Evolutionary conservation across 495 filamentous ascomycete species (phyloP), one percentile per base, ranked within the genome.

Genomic region (Bacidia rubella): DNA sequence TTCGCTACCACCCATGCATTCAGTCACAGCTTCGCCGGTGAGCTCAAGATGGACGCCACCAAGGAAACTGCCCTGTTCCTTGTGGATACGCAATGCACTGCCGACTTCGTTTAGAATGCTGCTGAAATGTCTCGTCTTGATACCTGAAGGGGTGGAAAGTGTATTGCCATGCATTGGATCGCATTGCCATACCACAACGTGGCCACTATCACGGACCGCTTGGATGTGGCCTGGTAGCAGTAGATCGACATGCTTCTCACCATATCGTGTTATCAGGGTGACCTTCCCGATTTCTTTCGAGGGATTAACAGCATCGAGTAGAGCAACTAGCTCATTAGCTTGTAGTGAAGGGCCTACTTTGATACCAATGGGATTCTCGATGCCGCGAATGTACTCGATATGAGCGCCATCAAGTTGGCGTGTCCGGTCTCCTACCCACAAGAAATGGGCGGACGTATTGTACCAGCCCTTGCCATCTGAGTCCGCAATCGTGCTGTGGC

Each of bases 371-470:
- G 92, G 92, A 66, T 98, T 98, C 59, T 85, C 81, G 57, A 98
- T 82, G 32, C 92, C 92, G 32, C 92, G 85, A 76, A 98, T 94
- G 73, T 87, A 98, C 70, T 98, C 92, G 54, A 98, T 80, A 67
- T 98, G 92, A 0, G 86, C 93, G 55, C 87, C 85, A 67, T 87
- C 80, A 23, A 96, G 73, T 62, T 96, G 90, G 26, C 92, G 80
- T 1, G 92, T 98, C 51, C 92, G 85, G 66, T 98, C 92, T 24
- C 92, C 92, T 62, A 98, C 90, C 92, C 92, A 98, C 60, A 98
- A 74, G 70, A 98, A 96, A 66, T 97, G 93, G 0, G 86, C 85
- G n/a, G 86, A 92, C 0, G 92, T 97, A 63, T 92, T 79, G 68
- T 85, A 94, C 72, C 80, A 89, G 53, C 73, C 70, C 60, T 73